Base-by-base conservation (phyloP, 2,329 filamentous ascomycete species). In the Sphaerulina musiva region DNA sequence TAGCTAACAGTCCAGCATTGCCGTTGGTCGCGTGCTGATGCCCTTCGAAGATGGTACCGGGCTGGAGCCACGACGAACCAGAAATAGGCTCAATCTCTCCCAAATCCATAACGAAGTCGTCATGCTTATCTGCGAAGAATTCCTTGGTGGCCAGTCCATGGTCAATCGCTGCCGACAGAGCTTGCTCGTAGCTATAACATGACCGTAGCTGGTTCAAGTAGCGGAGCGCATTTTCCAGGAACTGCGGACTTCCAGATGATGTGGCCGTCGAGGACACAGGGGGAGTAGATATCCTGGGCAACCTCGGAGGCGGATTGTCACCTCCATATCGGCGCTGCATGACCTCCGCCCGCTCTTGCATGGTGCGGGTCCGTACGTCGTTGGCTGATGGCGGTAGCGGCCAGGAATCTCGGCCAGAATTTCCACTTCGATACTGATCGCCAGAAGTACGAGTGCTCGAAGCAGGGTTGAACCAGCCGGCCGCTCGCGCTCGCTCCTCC, bases 31-130 rank as follows among this genome's bases (percentile, higher is more conserved):
- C 82, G 62, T 81, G 78, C 64, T 86, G 83, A 26, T 76, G 80
- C 2, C 83, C 83, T 10, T 77, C 76, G 59, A 85, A 83, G 0
- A 81, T 73, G 49, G 79, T 76, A 17, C 83, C 83, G 5, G 80
- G 77, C 48, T 78, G 76, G 9, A 86, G 69, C 81, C 82, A 85
- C 6, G 82, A 85, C 46, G 77, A 82, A 49, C 75, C 70, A 2
- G 69, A 62, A n/a, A 80, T 77, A 1, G 76, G 74, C 2, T 74
- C 71, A 12, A 84, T 73, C 31, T 70, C 73, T 17, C 69, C 66
- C 12, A 79, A 76, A 60, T 84, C 76, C 26, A 82, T 72, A 41
- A 84, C 72, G 54, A 85, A 82, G 62, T 85, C 82, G 48, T 78
- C 68, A 54, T 76, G 68, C 56, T 78, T 75, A 58, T 76, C 73